A percentile compares a stretch with the other conserved stretches of the same genome.
Conservation (phyloP, 306 rosid species). For the Quercus gilva region DNA sequence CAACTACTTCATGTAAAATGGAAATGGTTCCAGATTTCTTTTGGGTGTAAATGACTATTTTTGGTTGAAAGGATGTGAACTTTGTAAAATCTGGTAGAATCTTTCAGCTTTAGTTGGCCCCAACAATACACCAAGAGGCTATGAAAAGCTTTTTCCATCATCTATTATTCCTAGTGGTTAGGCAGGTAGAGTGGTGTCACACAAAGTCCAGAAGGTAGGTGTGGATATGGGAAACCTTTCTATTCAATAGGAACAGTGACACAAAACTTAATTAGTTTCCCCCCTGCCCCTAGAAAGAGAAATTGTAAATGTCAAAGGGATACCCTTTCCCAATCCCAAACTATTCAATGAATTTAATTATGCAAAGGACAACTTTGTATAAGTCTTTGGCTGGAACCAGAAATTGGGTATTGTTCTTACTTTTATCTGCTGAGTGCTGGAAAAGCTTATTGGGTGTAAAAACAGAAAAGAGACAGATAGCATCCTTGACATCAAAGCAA, state of each 20-base stretch:
- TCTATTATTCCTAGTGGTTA: conserved; percentile 28
- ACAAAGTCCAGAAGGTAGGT: conserved; percentile 55
- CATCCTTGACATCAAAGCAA: conserved; percentile 13
- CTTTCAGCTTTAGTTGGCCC: conserved; percentile 9
- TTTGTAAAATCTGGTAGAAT: background rate
- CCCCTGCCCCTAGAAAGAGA: background rate
- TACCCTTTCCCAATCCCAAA: background rate
- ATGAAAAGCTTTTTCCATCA: conserved; percentile 30
- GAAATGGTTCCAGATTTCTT: background rate
- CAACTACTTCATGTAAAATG: background rate
- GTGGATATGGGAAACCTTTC: conserved; percentile 37
- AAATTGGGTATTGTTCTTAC: conserved; percentile 20
- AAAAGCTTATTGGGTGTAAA: conserved; percentile 35
- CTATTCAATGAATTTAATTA: background rate
- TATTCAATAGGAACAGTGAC: conserved; percentile 31
- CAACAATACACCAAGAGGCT: background rate
- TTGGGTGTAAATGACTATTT: background rate
- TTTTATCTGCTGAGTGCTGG: conserved; percentile 35
- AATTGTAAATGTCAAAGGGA: background rate
- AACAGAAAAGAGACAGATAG: conserved; percentile 19
- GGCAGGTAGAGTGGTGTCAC: conserved; percentile 44
- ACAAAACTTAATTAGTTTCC: background rate
- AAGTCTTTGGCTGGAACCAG: conserved; percentile 22
- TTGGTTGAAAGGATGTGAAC: too few relatives aligned
- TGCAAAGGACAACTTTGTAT: background rate